phyloP scores from a whole-genome alignment of 345 rosid species.

The Zanthoxylum bungeanum region DNA sequence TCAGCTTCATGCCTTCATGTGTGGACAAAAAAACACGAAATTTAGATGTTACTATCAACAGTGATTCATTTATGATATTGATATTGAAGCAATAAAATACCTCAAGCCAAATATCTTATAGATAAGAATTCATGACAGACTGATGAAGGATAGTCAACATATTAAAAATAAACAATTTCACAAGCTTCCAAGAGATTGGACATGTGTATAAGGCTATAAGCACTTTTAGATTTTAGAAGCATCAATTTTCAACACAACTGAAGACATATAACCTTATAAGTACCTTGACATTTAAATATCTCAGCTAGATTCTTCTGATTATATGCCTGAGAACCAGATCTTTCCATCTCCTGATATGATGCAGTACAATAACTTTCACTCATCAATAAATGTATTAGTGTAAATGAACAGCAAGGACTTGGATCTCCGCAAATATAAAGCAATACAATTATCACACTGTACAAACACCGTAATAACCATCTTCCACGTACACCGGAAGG shows the following conservation, averaged over 20 bases:
- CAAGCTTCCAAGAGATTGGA: neutral
- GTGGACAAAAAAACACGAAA: neutral
- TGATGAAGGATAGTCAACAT: neutral
- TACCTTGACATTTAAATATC: conserved; percentile 76
- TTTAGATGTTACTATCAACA: neutral
- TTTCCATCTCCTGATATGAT: conserved; percentile 72
- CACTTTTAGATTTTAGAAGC: conserved; percentile 1
- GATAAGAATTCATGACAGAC: conserved; percentile 1
- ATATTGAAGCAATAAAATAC: neutral
- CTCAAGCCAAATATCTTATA: conserved; percentile 1
- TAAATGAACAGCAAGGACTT: conserved; percentile 1
- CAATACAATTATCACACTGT: neutral
- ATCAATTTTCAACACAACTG: conserved; percentile 7
- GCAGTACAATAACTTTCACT: conserved; percentile 4
- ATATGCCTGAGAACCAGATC: conserved; percentile 49
- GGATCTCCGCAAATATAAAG: neutral
- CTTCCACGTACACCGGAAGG: neutral
- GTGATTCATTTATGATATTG: neutral
- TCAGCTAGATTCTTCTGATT: conserved; percentile 58
- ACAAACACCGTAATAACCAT: neutral
- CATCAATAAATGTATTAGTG: conserved; percentile 5
- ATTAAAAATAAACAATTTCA: neutral
- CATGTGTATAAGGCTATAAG: neutral
- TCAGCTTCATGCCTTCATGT: neutral
- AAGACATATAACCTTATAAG: conserved; percentile 7